These are phyloP conservation scores for Withania somnifera DNA, from an alignment of 305 asterid genomes.

Conservation along the genomic window DNA sequence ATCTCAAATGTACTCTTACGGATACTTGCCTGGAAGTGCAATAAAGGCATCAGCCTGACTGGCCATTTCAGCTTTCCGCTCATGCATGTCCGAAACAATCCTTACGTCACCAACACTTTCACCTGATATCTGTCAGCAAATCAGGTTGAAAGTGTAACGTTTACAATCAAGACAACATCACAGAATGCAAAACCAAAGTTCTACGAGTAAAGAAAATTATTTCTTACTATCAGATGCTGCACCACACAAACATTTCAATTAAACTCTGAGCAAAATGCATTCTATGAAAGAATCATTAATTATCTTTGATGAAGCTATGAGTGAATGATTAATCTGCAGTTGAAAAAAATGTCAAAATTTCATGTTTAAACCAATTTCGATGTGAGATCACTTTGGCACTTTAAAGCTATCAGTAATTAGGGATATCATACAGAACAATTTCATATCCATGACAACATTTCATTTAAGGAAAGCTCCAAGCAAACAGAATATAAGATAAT, in stretches of 20 bases:
- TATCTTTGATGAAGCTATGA: not conserved
- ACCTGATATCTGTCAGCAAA: conserved; percentile 74
- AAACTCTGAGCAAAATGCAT: not conserved
- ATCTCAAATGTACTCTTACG: not conserved
- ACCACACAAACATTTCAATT: not conserved
- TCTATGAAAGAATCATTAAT: not conserved
- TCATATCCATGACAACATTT: not conserved
- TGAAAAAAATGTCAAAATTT: not conserved
- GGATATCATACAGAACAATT: not conserved
- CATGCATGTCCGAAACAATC: conserved; percentile 92
- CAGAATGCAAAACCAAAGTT: not conserved
- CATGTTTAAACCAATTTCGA: not conserved
- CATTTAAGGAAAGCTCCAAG: not conserved
- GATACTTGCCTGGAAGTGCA: conserved; percentile 79
- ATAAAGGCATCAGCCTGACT: conserved; percentile 82
- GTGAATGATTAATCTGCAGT: not conserved
- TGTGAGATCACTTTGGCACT: not conserved
- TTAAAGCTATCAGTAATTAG: not conserved
- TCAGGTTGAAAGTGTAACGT: conserved; percentile 3
- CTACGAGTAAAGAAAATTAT: not conserved
- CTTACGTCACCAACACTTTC: conserved; percentile 82
- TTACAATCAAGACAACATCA: conserved; percentile 3
- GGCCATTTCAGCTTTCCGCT: conserved; percentile 98
- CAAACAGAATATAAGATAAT: not conserved
- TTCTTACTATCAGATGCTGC: not conserved